A percentile compares a stretch with the other conserved stretches of the same genome.
These are phyloP conservation scores for Termitomyces sp. DNA, from an alignment of 768 basidiomycete genomes.

Conservation along the genomic window DNA sequence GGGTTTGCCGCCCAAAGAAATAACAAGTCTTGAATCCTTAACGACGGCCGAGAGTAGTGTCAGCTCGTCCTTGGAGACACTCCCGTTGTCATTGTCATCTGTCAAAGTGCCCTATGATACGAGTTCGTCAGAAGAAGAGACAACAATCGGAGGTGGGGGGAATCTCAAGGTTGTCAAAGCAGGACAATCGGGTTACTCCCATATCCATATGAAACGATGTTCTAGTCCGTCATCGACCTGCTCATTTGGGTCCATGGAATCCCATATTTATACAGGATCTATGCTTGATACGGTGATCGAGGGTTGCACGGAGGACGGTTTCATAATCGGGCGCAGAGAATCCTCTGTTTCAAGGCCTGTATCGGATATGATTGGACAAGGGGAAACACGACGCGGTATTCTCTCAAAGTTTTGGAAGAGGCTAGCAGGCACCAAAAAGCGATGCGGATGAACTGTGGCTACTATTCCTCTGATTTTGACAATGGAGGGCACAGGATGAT, in stretches of 20 bases:
- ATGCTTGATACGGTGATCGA: neutral
- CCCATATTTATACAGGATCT: neutral
- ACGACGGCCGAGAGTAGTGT: neutral
- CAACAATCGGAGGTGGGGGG: neutral
- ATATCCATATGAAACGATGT: neutral
- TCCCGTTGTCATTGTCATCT: neutral
- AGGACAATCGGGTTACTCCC: neutral
- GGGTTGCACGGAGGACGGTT: neutral
- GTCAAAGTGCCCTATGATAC: neutral
- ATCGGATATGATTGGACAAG: neutral
- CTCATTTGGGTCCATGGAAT: neutral
- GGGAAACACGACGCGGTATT: neutral
- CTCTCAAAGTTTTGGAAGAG: neutral
- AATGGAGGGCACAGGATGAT: neutral
- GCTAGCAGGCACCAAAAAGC: neutral
- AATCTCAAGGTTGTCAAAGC: neutral
- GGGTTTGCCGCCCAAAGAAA: neutral
- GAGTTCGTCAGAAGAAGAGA: slow-evolving; percentile 4
- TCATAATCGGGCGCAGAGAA: neutral
- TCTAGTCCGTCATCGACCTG: neutral
- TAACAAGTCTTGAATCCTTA: neutral
- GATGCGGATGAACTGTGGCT: neutral
- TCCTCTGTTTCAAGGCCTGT: neutral
- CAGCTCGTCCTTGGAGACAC: slow-evolving; percentile 6
- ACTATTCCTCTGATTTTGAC: neutral